Base-by-base conservation (phyloP, 129 eudicot genomes). In the Escallonia herrerae region DNA sequence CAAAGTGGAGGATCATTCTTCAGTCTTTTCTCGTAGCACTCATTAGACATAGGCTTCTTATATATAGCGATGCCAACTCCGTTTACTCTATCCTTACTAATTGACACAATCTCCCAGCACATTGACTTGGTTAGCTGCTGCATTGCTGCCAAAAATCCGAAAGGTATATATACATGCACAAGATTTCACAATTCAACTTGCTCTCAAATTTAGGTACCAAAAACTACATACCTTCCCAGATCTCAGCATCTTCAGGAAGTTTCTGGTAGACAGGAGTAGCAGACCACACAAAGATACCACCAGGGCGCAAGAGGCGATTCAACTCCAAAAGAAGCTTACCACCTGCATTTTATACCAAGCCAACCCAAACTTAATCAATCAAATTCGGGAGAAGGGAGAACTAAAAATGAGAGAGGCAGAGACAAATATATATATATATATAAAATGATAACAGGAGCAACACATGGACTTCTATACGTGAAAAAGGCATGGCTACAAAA, bases 221-320 rank as follows among this genome's bases (percentile, higher is more conserved):
- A 40, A 56, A 10, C 41, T 10, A 38, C 50, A 13, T 72, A 83
- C 89, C 85, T 74, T 80, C 15, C 89, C 89, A 83, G 40, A 83
- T 80, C 55, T 74, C 76, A 45, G 67, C 80, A 68, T 83, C 82
- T 68, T 76, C 89, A 0, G 78, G 54, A 15, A 14, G 47, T 14
- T 67, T 74, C 56, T 60, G 83, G 78, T 83, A 83, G 60, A 83
- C 80, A 8, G 89, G 89, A 4, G 85, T 83, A 59, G 89, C 85
- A 74, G 89, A 83, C 89, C 89, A 83, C 62, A 83, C 76, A 66
- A 83, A 83, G 68, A 68, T 80, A 47, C 89, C 85, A 58, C 89
- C 89, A 4, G 89, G 89, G 13, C 89, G 63, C 58, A 83, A 71
- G 11, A 83, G 54, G 54, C 89, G 89, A 46, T 83, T 80, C 14